phyloP scores from a whole-genome alignment of 176 grass and related monocot genomes.

The Aegilops umbellulata region DNA sequence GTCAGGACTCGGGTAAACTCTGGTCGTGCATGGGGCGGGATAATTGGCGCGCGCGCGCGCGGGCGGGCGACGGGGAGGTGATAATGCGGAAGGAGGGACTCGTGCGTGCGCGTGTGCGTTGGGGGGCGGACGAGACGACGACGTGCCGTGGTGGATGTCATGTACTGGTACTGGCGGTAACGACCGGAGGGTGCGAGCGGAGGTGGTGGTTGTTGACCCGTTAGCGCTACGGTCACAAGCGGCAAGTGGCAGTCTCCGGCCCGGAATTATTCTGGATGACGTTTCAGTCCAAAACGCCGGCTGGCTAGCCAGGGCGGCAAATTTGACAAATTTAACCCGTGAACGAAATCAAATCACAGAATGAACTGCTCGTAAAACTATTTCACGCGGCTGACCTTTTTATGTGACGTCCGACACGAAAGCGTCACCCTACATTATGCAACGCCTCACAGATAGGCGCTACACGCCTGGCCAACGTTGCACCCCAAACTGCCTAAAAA shows the following conservation, averaged over 20 bases:
- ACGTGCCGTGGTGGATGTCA: slow-evolving; percentile 34
- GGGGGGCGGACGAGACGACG: neutral
- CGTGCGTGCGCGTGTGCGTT: neutral
- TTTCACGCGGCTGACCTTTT: no score
- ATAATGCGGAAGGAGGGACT: neutral
- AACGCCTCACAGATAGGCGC: no score
- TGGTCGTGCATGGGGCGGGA: neutral
- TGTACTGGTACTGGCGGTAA: neutral
- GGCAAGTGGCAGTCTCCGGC: neutral
- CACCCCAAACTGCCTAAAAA: no score
- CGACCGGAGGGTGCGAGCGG: neutral
- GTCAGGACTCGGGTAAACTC: no score
- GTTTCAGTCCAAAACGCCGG: neutral
- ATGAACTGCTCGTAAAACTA: no score
- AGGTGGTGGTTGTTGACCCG: slow-evolving; percentile 27
- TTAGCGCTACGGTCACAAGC: neutral
- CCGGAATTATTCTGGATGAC: neutral
- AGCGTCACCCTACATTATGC: no score
- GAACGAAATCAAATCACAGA: no score
- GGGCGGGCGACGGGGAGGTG: neutral
- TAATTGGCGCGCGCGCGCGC: neutral
- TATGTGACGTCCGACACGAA: no score
- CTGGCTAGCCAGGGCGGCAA: neutral
- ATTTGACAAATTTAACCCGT: no score
- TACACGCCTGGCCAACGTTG: no score